A percentile compares a stretch with the other conserved stretches of the same genome.
These are phyloP conservation scores for Hymenoscyphus fraxineus DNA, from an alignment of 2,329 filamentous ascomycete species.

Conservation along the genomic window DNA sequence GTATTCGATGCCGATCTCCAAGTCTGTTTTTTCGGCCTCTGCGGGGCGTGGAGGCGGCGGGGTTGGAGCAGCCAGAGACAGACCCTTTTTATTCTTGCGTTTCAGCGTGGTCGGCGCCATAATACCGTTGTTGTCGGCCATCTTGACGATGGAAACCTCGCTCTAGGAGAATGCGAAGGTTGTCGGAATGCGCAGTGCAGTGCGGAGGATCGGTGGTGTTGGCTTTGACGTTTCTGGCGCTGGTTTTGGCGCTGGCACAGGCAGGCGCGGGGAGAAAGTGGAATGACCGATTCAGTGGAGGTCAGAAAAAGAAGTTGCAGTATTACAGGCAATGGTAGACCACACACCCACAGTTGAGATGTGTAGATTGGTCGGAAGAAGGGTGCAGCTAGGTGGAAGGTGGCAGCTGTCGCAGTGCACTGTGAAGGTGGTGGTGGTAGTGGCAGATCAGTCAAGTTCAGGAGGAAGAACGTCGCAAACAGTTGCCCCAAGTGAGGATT, in stretches of 20 bases:
- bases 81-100: slow-evolving; percentile 97
- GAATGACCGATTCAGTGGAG: background rate
- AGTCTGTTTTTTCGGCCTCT: slow-evolving; percentile 64
- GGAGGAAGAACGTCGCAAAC: background rate
- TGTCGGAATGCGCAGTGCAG: slow-evolving; percentile 2
- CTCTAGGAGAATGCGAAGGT: background rate
- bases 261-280: slow-evolving; percentile 2
- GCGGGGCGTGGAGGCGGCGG: slow-evolving; percentile 70
- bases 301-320: background rate
- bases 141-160: slow-evolving; percentile 34
- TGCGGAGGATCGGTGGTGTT: background rate
- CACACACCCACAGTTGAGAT: background rate
- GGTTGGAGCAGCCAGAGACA: slow-evolving; percentile 76
- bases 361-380: background rate
- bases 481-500: background rate
- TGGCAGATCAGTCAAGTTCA: background rate
- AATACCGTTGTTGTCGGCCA: slow-evolving; percentile 50
- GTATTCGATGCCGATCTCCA: slow-evolving; percentile 98
- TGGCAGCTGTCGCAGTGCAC: background rate
- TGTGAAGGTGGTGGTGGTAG: too few species aligned
- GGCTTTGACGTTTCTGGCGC: background rate
- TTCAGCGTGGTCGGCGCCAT: slow-evolving; percentile 81
- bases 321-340: background rate
- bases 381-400: background rate
- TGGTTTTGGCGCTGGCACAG: slow-evolving; percentile 4